phyloP scores from a whole-genome alignment of 352 stramenopile species.

The Pythium inflatum region DNA sequence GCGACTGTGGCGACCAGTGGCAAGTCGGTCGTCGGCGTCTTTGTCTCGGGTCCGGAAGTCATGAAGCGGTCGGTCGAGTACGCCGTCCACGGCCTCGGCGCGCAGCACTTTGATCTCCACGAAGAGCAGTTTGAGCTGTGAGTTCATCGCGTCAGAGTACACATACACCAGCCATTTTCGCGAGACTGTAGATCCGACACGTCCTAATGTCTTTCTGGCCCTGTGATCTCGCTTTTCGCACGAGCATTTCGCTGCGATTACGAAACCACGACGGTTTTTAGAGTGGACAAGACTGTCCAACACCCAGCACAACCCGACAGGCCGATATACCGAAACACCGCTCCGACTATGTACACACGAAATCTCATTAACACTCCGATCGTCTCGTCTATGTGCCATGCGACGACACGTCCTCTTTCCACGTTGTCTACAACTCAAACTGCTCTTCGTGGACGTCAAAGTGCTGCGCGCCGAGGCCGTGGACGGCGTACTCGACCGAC shows the following conservation, averaged over 20 bases:
- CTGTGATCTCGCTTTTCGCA: too few relatives aligned
- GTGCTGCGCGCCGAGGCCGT: not conserved
- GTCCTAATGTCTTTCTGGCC: not conserved
- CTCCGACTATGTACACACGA: too few relatives aligned
- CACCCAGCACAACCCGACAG: too few relatives aligned
- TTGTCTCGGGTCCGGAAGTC: constrained; percentile 30
- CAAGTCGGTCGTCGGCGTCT: constrained; percentile 26
- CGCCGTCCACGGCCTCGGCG: constrained; percentile 20
- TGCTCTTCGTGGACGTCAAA: constrained; percentile 29
- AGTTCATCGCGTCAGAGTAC: not conserved
- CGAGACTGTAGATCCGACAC: not conserved
- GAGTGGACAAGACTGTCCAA: too few relatives aligned
- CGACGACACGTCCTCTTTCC: not conserved
- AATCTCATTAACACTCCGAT: too few relatives aligned
- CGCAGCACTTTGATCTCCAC: constrained; percentile 28
- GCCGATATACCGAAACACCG: too few relatives aligned
- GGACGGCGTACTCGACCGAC: constrained; percentile 8
- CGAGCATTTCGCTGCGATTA: too few relatives aligned
- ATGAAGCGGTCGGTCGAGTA: constrained; percentile 29
- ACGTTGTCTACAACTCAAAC: constrained; percentile 26
- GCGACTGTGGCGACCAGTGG: not conserved
- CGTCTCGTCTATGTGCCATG: not conserved
- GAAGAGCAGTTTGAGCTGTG: constrained; percentile 21
- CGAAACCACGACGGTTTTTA: too few relatives aligned
- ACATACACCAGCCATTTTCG: too few relatives aligned